These are phyloP conservation scores for Capronia epimyces DNA, from an alignment of 2,329 filamentous ascomycete species.

Conservation along the genomic window DNA sequence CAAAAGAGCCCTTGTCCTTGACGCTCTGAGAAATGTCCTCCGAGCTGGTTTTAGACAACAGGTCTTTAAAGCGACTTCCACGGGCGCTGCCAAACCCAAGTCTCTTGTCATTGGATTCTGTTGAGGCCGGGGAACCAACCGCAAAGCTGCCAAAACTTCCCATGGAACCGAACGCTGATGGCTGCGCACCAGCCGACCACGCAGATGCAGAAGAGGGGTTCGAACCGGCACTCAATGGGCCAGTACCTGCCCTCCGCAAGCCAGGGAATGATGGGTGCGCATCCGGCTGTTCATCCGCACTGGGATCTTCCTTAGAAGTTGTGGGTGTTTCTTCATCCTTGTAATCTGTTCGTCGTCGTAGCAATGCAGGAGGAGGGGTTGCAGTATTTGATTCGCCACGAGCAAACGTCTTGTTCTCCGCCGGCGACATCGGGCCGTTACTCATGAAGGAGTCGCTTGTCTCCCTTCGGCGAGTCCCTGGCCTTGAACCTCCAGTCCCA, in stretches of 20 bases:
- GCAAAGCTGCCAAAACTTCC: conserved; percentile 89
- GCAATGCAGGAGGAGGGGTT: conserved; percentile 55
- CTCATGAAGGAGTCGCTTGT: conserved; percentile 64
- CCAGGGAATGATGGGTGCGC: conserved; percentile 47
- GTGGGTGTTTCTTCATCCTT: conserved; percentile 44
- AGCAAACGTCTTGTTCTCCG: conserved; percentile 43
- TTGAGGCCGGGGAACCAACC: conserved; percentile 50
- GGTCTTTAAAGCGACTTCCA: conserved; percentile 78
- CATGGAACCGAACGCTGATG: conserved; percentile 63
- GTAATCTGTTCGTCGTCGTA: conserved; percentile 58
- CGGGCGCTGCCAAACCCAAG: conserved; percentile 59
- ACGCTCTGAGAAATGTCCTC: conserved; percentile 55
- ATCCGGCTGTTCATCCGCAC: conserved; percentile 41
- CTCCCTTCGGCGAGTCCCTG: conserved; percentile 74
- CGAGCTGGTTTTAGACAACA: conserved; percentile 70
- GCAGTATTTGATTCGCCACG: conserved; percentile 50
- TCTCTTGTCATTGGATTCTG: conserved; percentile 60
- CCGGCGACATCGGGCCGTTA: conserved; percentile 45
- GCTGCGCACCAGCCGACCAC: conserved; percentile 56
- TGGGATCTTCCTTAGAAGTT: conserved; percentile 48
- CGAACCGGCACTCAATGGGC: conserved; percentile 48
- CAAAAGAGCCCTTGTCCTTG: conserved; percentile 53
- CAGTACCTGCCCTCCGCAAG: conserved; percentile 53
- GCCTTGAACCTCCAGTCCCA: conserved; percentile 69
- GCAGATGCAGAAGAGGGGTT: conserved; percentile 47